A percentile compares a stretch with the other conserved stretches of the same genome.
Evolutionary conservation across 257 asterid species (phyloP).

Genomic region (Solanum clarkiae): DNA sequence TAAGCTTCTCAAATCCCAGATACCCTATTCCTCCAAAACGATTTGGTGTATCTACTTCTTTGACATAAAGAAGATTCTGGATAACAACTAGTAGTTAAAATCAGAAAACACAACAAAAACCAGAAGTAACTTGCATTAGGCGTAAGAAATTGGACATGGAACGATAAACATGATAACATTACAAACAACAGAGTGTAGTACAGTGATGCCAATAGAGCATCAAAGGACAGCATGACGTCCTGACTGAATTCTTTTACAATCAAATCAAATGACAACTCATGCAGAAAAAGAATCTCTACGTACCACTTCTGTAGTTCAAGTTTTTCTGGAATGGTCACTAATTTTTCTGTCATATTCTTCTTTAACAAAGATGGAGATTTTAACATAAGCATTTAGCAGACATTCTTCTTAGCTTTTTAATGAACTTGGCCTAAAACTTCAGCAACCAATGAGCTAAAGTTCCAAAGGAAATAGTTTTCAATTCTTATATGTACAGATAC

Average conservation of each 20-base stretch:
- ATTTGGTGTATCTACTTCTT: constrained; percentile 65
- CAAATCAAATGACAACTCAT: neutral
- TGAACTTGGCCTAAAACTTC: neutral
- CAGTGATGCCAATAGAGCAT: neutral
- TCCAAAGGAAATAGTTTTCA: neutral
- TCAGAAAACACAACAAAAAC: neutral
- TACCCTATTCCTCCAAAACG: constrained; percentile 82
- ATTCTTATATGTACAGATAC: neutral
- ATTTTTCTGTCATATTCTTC: neutral
- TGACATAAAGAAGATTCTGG: constrained; percentile 85
- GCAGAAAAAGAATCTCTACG: neutral
- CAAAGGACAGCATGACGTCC: neutral
- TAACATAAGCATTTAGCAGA: neutral
- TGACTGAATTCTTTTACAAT: neutral
- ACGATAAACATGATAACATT: neutral
- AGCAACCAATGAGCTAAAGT: neutral
- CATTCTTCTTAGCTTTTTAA: neutral
- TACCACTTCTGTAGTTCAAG: neutral
- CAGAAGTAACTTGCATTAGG: neutral
- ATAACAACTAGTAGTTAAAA: constrained; percentile 9
- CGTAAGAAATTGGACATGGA: neutral
- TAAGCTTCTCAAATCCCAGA: constrained; percentile 87
- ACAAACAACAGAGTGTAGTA: neutral
- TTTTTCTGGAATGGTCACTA: neutral
- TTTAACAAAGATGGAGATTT: neutral